These are phyloP conservation scores for Seiridium cupressi DNA, from an alignment of 2,329 filamentous ascomycete species.

Conservation along the genomic window DNA sequence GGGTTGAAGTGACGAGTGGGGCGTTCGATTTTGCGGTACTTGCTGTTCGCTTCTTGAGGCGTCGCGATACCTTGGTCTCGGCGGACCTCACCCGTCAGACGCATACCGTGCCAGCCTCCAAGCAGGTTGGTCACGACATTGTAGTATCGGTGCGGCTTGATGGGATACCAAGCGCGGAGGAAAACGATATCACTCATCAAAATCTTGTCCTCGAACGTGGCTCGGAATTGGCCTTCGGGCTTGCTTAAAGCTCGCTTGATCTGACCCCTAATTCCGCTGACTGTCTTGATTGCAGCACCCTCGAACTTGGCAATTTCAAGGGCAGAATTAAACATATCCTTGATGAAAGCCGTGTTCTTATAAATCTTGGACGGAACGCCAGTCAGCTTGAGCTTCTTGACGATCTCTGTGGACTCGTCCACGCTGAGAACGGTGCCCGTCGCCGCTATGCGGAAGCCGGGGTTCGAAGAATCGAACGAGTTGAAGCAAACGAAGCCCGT, in stretches of 20 bases:
- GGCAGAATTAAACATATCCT: conserved; percentile 93
- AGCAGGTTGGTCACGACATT: conserved; percentile 93
- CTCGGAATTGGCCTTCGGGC: conserved; percentile 92
- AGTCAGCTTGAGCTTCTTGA: conserved; percentile 98
- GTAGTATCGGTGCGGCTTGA: conserved; percentile 94
- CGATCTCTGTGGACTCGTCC: conserved; percentile 93
- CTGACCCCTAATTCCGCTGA: conserved; percentile 91
- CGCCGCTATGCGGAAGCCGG: conserved; percentile 91
- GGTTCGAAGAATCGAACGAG: conserved; percentile 77
- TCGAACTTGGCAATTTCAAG: conserved; percentile 98
- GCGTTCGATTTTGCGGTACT: conserved; percentile 72
- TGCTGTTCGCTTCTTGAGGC: conserved; percentile 78
- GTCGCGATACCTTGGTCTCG: conserved; percentile 72
- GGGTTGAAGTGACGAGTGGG: conserved; percentile 74
- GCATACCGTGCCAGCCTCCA: conserved; percentile 86
- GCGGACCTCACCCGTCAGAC: conserved; percentile 88
- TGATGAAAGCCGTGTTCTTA: conserved; percentile 75
- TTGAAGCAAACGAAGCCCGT: conserved; percentile 95
- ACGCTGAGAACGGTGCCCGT: conserved; percentile 92
- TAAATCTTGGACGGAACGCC: conserved; percentile 96
- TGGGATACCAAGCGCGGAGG: conserved; percentile 92
- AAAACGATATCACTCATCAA: conserved; percentile 96
- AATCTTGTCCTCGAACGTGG: conserved; percentile 98
- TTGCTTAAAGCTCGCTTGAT: conserved; percentile 95
- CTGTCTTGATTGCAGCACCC: conserved; percentile 87